phyloP scores from a whole-genome alignment of 176 grass and related monocot genomes.

The Alopecurus myosuroides region DNA sequence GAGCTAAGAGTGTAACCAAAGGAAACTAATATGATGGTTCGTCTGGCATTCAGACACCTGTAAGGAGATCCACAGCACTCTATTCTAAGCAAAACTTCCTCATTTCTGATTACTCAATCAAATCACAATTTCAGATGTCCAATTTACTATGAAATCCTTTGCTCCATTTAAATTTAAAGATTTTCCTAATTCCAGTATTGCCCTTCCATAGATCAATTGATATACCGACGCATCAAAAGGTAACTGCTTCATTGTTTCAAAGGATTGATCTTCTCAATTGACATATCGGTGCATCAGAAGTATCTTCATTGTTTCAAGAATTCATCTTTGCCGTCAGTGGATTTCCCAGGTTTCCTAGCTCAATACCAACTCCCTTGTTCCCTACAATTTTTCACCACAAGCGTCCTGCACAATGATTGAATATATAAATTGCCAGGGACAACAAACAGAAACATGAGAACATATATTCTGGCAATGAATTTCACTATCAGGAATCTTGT shows the following conservation, averaged over 20 bases:
- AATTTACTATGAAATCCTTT: neutral
- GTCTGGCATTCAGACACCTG: neutral
- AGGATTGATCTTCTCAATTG: neutral
- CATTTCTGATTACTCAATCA: neutral
- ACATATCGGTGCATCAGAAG: neutral
- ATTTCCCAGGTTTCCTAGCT: neutral
- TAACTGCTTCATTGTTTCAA: neutral
- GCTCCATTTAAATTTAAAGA: neutral
- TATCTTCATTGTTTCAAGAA: neutral
- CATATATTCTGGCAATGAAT: neutral
- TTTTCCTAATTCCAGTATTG: neutral
- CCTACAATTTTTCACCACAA: neutral
- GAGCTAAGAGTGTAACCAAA: neutral
- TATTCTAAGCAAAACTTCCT: neutral
- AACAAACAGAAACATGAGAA: neutral
- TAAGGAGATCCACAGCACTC: neutral
- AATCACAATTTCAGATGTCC: neutral
- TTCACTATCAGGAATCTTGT: neutral
- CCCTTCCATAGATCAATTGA: neutral
- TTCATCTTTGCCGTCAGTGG: neutral
- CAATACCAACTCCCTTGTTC: neutral
- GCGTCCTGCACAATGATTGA: neutral
- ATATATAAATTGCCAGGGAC: neutral
- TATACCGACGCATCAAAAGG: neutral
- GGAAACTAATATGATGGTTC: neutral